Evolutionary conservation across 164 flowering plant genomes (phyloP).

Genomic region (Cinnamomum chago): DNA sequence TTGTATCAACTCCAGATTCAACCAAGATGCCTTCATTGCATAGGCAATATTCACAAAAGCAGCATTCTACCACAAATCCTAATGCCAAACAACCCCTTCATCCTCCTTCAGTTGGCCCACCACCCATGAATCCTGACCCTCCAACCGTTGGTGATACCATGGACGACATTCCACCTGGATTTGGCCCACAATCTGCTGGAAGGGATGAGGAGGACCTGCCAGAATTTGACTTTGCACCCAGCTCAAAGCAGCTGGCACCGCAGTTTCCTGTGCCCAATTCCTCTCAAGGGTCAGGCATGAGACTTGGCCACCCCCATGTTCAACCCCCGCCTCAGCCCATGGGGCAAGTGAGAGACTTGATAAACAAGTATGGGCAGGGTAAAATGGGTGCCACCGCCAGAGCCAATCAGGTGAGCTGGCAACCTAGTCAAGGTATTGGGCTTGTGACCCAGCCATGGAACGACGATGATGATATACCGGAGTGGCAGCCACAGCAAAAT

Average conservation of each 20-base stretch:
- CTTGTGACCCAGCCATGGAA: slow-evolving; percentile 51
- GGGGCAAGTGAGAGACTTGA: slow-evolving; percentile 67
- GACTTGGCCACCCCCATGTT: not conserved
- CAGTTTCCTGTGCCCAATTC: slow-evolving; percentile 7
- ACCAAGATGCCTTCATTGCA: slow-evolving; percentile 57
- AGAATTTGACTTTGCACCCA: slow-evolving; percentile 64
- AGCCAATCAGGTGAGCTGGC: slow-evolving; percentile 5
- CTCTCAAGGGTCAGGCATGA: not conserved
- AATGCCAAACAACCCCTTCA: slow-evolving; percentile 17
- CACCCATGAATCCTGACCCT: slow-evolving; percentile 14
- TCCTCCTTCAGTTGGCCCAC: slow-evolving; percentile 14
- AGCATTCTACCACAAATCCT: slow-evolving; percentile 27
- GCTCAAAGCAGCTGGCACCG: slow-evolving; percentile 18
- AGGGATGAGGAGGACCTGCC: slow-evolving; percentile 92
- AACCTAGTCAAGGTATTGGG: slow-evolving; percentile 14
- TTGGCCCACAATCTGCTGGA: slow-evolving; percentile 68
- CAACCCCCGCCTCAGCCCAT: slow-evolving; percentile 34
- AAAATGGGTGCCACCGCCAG: slow-evolving; percentile 3
- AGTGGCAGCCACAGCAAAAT: slow-evolving; percentile 68
- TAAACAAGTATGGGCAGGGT: slow-evolving; percentile 74
- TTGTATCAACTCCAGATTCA: slow-evolving; percentile 42
- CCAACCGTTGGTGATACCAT: slow-evolving; percentile 41
- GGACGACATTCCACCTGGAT: slow-evolving; percentile 78
- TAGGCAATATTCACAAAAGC: slow-evolving; percentile 53
- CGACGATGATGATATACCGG: slow-evolving; percentile 90